Percentiles rank a stretch among this genome's conserved stretches.
Conservation (phyloP, 2,329 filamentous ascomycete species). For the Talaromyces atroroseus region DNA sequence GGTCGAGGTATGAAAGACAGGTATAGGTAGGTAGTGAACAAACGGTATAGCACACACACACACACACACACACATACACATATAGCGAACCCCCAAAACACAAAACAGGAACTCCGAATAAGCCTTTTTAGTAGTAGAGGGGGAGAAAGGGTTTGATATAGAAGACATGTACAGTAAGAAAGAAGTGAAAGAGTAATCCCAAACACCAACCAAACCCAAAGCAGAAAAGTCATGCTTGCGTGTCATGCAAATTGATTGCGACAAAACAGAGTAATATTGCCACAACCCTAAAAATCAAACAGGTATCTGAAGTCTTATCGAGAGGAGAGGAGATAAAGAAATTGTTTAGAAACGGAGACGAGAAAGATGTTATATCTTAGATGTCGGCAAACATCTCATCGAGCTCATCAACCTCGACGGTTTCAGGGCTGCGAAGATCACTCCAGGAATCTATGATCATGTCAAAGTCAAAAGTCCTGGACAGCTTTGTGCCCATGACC, state of each 20-base stretch:
- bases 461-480: slow-evolving; percentile 31
- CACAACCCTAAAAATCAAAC: slow-evolving; percentile 3
- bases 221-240: slow-evolving; percentile 5
- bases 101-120: neutral
- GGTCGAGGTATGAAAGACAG: neutral
- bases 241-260: slow-evolving; percentile 15
- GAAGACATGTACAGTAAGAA: slow-evolving; percentile 2
- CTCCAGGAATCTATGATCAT: slow-evolving; percentile 50
- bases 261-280: slow-evolving; percentile 6
- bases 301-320: slow-evolving; percentile 10
- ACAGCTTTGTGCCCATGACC: slow-evolving; percentile 40
- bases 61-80: no score
- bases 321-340: slow-evolving; percentile 12
- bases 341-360: neutral
- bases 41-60: neutral
- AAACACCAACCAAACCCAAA: slow-evolving; percentile 11
- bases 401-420: slow-evolving; percentile 86
- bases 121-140: neutral
- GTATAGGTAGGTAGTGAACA: no score
- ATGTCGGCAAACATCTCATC: slow-evolving; percentile 78
- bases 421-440: slow-evolving; percentile 69
- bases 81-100: neutral
- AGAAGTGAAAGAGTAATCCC: slow-evolving; percentile 15
- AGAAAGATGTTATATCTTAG: slow-evolving; percentile 38
- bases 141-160: neutral